phyloP scores from a whole-genome alignment of 768 basidiomycete species.

The Tephrocybe sp. region DNA sequence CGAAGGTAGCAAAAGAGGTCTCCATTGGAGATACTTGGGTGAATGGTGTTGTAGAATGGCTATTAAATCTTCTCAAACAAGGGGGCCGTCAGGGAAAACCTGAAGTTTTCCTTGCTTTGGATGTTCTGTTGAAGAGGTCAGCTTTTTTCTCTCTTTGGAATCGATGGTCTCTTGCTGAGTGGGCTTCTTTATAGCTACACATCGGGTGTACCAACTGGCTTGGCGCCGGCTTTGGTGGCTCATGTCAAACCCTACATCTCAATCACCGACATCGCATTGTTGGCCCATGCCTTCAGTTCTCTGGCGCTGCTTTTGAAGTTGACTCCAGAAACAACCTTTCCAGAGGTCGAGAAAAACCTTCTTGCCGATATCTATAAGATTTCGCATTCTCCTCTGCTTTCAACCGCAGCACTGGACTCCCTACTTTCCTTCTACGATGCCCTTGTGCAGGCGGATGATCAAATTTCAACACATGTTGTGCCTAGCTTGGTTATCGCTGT shows the following conservation, averaged over 20 bases:
- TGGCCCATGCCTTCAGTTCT: slow-evolving; percentile 68
- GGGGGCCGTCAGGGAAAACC: slow-evolving; percentile 76
- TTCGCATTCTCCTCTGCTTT: slow-evolving; percentile 75
- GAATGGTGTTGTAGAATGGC: slow-evolving; percentile 74
- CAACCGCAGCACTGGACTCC: slow-evolving; percentile 76
- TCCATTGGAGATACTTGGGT: slow-evolving; percentile 77
- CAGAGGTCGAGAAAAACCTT: slow-evolving; percentile 69
- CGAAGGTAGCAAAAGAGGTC: slow-evolving; percentile 76
- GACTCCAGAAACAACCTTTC: slow-evolving; percentile 67
- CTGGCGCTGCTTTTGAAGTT: slow-evolving; percentile 68
- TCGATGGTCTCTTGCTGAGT: not conserved
- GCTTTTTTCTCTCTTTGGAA: slow-evolving; percentile 11
- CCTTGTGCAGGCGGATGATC: slow-evolving; percentile 78
- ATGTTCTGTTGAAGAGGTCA: slow-evolving; percentile 68
- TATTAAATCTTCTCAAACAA: slow-evolving; percentile 70
- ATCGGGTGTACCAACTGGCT: slow-evolving; percentile 46
- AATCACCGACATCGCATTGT: slow-evolving; percentile 71
- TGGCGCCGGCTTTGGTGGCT: slow-evolving; percentile 61
- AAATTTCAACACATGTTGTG: slow-evolving; percentile 80
- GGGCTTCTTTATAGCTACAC: slow-evolving; percentile 28
- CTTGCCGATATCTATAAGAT: slow-evolving; percentile 65
- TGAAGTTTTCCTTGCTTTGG: slow-evolving; percentile 77
- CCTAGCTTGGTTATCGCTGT: slow-evolving; percentile 66
- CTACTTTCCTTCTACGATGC: slow-evolving; percentile 80
- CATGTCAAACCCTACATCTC: slow-evolving; percentile 78